A percentile compares a stretch with the other conserved stretches of the same genome.
These are phyloP conservation scores for Ophidiomyces ophidiicola DNA, from an alignment of 2,329 filamentous ascomycete genomes.

Conservation along the genomic window DNA sequence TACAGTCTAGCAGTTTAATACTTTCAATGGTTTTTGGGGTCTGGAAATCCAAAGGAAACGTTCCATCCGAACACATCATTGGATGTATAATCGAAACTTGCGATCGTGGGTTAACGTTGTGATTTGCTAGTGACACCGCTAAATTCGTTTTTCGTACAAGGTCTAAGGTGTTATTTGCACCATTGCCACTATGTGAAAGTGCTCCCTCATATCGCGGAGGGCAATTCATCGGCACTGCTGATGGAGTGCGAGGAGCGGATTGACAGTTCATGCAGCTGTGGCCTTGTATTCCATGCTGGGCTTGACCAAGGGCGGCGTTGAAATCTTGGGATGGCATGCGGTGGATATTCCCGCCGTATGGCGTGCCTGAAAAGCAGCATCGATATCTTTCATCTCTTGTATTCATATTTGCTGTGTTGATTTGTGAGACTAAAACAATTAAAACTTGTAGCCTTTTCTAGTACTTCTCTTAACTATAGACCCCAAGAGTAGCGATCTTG, in stretches of 20 bases:
- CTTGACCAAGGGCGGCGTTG: constrained; percentile 16
- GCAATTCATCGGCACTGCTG: constrained; percentile 2
- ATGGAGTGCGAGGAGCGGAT: not conserved
- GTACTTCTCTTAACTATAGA: too few relatives aligned
- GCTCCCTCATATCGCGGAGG: constrained; percentile 9
- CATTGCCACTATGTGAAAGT: not conserved
- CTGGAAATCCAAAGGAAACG: constrained; percentile 18
- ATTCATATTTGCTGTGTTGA: constrained; percentile 11
- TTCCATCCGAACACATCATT: constrained; percentile 18
- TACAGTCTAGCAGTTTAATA: constrained; percentile 19
- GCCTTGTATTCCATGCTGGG: constrained; percentile 15
- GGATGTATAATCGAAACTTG: constrained; percentile 18
- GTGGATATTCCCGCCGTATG: constrained; percentile 15
- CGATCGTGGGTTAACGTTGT: constrained; percentile 15
- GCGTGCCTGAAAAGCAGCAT: constrained; percentile 13
- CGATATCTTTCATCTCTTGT: constrained; percentile 15
- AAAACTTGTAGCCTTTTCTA: too few relatives aligned
- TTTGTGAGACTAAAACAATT: not conserved
- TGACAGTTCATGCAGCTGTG: constrained; percentile 14
- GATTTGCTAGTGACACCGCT: constrained; percentile 18
- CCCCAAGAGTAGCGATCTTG: too few relatives aligned
- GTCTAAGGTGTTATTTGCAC: constrained; percentile 9
- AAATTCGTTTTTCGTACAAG: constrained; percentile 17
- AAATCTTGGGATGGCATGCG: constrained; percentile 16
- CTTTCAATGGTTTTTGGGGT: constrained; percentile 17